phyloP scores from a whole-genome alignment of 2,329 filamentous ascomycete genomes.

The Paecilomyces dactylethromorphus region DNA sequence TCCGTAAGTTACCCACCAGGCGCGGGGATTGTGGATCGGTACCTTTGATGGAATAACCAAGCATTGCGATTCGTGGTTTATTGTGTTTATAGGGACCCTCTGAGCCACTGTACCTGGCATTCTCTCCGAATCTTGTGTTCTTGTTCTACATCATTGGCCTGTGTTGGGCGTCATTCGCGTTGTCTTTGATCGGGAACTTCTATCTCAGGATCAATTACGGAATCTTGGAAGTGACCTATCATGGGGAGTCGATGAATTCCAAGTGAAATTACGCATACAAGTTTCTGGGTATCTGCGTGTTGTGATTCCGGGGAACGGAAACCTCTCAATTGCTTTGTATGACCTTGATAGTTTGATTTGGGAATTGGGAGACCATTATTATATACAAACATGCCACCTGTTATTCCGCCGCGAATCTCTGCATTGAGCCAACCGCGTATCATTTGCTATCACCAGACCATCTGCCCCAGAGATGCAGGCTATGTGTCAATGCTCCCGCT shows the following conservation, averaged over 20 bases:
- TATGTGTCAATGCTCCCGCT: constrained; percentile 59
- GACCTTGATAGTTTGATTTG: too few species aligned
- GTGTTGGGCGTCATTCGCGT: neutral
- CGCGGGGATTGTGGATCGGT: neutral
- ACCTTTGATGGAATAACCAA: neutral
- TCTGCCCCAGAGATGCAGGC: constrained; percentile 47
- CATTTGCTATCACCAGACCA: constrained; percentile 58
- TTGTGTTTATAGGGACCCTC: neutral
- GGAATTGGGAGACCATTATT: neutral
- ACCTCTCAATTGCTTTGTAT: too few species aligned
- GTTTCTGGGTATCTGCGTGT: neutral
- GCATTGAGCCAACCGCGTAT: constrained; percentile 25
- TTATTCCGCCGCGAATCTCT: constrained; percentile 14
- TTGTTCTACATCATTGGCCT: neutral
- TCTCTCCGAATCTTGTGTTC: neutral
- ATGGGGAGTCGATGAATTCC: neutral
- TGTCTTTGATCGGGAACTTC: neutral
- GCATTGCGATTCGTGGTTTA: neutral
- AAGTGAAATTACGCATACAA: neutral
- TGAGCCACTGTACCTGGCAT: too few species aligned
- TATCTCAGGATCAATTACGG: neutral
- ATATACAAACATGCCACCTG: constrained; percentile 29
- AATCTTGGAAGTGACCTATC: neutral
- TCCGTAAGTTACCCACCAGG: neutral
- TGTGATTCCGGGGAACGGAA: neutral